Evolutionary conservation across 2,329 filamentous ascomycete genomes (phyloP), one percentile per base, ranked within the genome.

Genomic region (Aspergillus niger): DNA sequence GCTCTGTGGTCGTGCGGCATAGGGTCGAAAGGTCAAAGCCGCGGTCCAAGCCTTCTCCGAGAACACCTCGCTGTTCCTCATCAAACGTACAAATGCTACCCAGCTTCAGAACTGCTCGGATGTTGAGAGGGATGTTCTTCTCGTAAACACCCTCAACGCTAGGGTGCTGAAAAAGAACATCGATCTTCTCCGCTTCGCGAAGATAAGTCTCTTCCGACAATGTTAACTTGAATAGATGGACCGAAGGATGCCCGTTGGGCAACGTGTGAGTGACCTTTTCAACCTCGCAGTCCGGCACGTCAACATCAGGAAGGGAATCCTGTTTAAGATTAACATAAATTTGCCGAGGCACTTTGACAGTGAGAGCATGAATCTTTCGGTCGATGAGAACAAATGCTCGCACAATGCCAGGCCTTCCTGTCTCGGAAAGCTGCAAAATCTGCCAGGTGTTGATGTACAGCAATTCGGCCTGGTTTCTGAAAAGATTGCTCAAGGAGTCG

Each of bases 101-200:
- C 1, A 99, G 82, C 67, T 95, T 91, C 8, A 99, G 84, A 32
- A 99, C 85, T 3, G 94, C 95, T 43, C 94, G 86, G 51, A 96
- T 85, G 64, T 91, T 91, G 5, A 98, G 82, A 1, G 96, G 92
- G 1, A 99, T 84, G 66, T 97, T 90, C 70, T 90, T 94, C 79
- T 99, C 96, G 71, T 99, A 99, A 13, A 99, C 92, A 30, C 96
- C 96, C 76, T 99, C 95, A 1, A 99, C 91, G 74, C 92, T 97
- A 0, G 92, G 87, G 72, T 99, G 93, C 64, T 94, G 92, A 80
- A 97, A 94, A 1, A 98, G 81, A 28, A 89, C 79, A 2, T 89
- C 87, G 63, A 98, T 89, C 72, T 92, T 96, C 63, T 92, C 89
- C 0, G 89, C 83, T 74, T 98, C 91, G 48, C 88, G 86, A 62